Evolutionary conservation across 257 asterid genomes (phyloP).

Genomic region (Henckelia pumila): DNA sequence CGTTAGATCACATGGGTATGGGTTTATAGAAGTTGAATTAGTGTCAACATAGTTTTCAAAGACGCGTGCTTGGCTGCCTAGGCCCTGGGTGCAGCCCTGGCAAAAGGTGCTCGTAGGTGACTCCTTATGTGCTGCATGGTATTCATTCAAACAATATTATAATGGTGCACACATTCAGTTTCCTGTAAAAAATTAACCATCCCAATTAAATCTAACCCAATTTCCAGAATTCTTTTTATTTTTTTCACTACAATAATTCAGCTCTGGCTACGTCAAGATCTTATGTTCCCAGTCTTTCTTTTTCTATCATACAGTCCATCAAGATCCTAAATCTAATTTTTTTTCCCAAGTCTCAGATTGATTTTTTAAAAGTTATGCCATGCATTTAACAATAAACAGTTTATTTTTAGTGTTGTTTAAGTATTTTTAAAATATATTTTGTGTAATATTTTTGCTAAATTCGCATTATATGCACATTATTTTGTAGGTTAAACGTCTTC

Average conservation of each 20-base stretch:
- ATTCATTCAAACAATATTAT: background rate
- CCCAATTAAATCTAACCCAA: background rate
- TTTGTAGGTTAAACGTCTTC: constrained; percentile 79
- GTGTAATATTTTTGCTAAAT: background rate
- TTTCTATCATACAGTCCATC: no score
- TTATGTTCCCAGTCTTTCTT: background rate
- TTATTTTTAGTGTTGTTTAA: no score
- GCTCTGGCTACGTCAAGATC: background rate
- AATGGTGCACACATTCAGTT: background rate
- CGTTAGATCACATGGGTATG: no score
- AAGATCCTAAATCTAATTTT: no score
- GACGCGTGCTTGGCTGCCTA: background rate
- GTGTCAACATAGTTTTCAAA: no score
- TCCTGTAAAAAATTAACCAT: background rate
- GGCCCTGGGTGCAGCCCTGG: no score
- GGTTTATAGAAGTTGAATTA: no score
- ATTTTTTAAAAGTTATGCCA: no score
- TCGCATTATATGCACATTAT: background rate
- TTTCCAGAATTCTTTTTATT: background rate
- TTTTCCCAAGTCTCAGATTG: background rate
- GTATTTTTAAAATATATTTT: no score
- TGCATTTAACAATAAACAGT: background rate
- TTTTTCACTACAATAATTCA: background rate
- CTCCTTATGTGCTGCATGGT: background rate
- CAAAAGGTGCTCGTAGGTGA: background rate